Conservation (phyloP, 495 filamentous ascomycete species). For the Talaromyces liani region DNA sequence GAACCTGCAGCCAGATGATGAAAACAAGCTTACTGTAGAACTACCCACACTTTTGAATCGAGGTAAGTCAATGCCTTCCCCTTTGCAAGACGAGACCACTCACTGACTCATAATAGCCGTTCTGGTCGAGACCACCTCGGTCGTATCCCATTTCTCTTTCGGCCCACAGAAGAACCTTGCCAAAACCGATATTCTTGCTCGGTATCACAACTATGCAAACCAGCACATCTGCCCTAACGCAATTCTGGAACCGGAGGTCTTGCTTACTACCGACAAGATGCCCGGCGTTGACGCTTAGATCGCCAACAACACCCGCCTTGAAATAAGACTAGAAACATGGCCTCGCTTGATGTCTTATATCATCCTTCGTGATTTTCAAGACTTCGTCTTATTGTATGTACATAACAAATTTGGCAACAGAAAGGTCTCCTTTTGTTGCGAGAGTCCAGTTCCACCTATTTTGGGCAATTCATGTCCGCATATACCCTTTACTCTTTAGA, state of each 20-base stretch:
- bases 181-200: slow-evolving; percentile 10
- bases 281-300: not conserved
- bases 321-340: not conserved
- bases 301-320: not conserved
- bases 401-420: not conserved
- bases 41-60: slow-evolving; percentile 12
- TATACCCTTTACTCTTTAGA: not conserved
- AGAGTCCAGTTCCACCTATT: not conserved
- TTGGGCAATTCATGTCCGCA: not conserved
- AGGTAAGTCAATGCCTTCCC: not conserved
- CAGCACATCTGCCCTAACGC: slow-evolving; percentile 8
- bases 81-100: not conserved
- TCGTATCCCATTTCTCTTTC: slow-evolving; percentile 10
- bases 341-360: not conserved
- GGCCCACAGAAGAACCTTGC: slow-evolving; percentile 9
- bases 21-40: slow-evolving; percentile 15
- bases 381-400: not conserved
- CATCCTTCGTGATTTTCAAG: not conserved
- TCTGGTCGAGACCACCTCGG: slow-evolving; percentile 6
- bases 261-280: slow-evolving; percentile 5
- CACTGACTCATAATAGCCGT: not conserved
- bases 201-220: slow-evolving; percentile 9
- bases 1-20: slow-evolving; percentile 16
- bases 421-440: not conserved
- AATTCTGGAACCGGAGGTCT: slow-evolving; percentile 3